Evolutionary conservation across 148 eudicot genomes (phyloP), one percentile per base, ranked within the genome.

Genomic region (Silene latifolia): DNA sequence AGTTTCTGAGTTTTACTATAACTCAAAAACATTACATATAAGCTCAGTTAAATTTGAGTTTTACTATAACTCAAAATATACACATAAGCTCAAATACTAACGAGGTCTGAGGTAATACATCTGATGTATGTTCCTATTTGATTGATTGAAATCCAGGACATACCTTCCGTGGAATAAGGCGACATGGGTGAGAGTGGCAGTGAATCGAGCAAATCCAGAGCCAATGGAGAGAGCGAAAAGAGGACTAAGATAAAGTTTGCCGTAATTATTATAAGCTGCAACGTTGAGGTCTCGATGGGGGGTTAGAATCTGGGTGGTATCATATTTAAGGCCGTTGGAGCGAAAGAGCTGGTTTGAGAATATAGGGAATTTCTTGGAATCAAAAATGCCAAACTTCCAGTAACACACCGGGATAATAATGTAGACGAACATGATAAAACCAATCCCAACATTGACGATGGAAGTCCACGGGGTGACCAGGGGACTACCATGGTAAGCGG

Each of bases 401-500:
- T 96, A 96, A 82, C 99, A 96, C 15, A 96, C 14, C 0, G 99
- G 99, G 51, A 96, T 77, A 11, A 96, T 85, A 32, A 96, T 89
- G 90, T 96, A 96, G 61, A 88, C 80, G 62, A 96, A 96, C 98
- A 92, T 92, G 77, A 92, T 66, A 71, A 96, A 96, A 5, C 99
- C 99, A 44, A 89, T 69, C 35, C 92, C 97, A 56, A 96, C 87
- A 69, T 96, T 96, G 67, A 96, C 77, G 69, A 92, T 92, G 56
- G 99, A 96, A 46, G 80, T 83, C 93, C 97, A 95, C 12, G 99
- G 98, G 8, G 99, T 69, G 64, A 96, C 97, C 63, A 96, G 77
- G 0, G 99, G 99, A 78, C 99, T 96, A 48, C 98, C 98, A 60
- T 96, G 99, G 81, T 96, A 96, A 10, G 99, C 99, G 10, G 97